Base-by-base conservation (phyloP, 2,329 filamentous ascomycete genomes). In the Cladosporium cucumerinum region DNA sequence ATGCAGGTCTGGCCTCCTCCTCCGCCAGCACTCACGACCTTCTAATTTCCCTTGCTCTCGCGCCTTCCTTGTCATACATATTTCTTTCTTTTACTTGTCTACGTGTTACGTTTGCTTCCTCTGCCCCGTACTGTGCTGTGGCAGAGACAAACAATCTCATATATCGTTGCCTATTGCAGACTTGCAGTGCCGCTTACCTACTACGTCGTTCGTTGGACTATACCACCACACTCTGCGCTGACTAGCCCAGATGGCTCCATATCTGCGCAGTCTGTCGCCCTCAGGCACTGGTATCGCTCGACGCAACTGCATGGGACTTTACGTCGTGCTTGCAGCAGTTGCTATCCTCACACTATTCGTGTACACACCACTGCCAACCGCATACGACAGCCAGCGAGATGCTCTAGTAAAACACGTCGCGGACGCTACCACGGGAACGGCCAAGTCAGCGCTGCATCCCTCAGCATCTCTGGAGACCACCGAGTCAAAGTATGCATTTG, bases 401-500 rank as follows among this genome's bases (percentile, higher is more conserved):
- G 61, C 52, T 18, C 43, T 64, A n/a, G 61, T 64, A 8, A 58
- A 57, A 21, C 39, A 64, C 43, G 61, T 64, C 21, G 32, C 61
- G 28, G 48, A 46, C 12, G 54, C 36, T 14, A 43, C 59, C 12
- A 6, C 32, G 8, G 30, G 39, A 28, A 34, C n/a, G 14, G 23
- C 39, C 14, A 28, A 32, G 6, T 25, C 54, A 10, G 36, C n/a
- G 3, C 16, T 23, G 21, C 34, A 55, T 16, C 12, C 11, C 14
- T n/a, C 28, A 18, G 30, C 43, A 7, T 21, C 61, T 18, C 54
- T 64, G 18, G 39, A 57, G 36, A 48, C 34, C 30, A 58, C 57
- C 10, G 60, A 65, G 25, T 65, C 70, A 3, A 71, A 69, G 46
- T 67, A 70, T 51, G 73, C 73, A 10, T 75, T 71, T 51, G 72